phyloP scores from a whole-genome alignment of 768 basidiomycete species.

The Boletus vermiculosoides region DNA sequence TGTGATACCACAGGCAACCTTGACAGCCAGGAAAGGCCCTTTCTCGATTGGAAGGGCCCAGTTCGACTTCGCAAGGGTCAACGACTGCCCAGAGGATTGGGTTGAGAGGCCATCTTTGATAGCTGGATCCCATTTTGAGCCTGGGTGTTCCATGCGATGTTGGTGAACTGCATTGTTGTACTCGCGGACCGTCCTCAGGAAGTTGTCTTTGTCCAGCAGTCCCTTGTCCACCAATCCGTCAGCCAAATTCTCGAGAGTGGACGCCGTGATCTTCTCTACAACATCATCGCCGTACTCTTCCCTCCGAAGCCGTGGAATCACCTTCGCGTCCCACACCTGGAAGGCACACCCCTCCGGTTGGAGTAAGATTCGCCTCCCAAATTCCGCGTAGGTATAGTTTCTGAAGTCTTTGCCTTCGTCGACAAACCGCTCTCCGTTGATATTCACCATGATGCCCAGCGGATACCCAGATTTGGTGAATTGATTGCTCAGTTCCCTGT shows the following conservation, averaged over 20 bases:
- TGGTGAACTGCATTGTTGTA: slow-evolving; percentile 52
- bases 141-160: slow-evolving; percentile 37
- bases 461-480: slow-evolving; percentile 76
- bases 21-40: slow-evolving; percentile 61
- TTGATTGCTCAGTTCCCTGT: slow-evolving; percentile 62
- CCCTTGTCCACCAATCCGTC: slow-evolving; percentile 45
- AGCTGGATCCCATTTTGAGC: slow-evolving; percentile 55
- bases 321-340: slow-evolving; percentile 61
- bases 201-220: slow-evolving; percentile 39
- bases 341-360: slow-evolving; percentile 63
- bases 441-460: slow-evolving; percentile 67
- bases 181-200: slow-evolving; percentile 45
- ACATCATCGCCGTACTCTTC: slow-evolving; percentile 68
- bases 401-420: slow-evolving; percentile 73
- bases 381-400: slow-evolving; percentile 72
- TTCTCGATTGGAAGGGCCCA: slow-evolving; percentile 61
- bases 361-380: slow-evolving; percentile 55
- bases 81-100: slow-evolving; percentile 34
- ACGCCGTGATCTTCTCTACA: slow-evolving; percentile 52
- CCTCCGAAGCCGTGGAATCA: slow-evolving; percentile 43
- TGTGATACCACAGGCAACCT: slow-evolving; percentile 67
- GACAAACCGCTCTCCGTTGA: slow-evolving; percentile 57
- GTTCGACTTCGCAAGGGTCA: slow-evolving; percentile 58
- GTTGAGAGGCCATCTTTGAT: slow-evolving; percentile 63
- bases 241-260: slow-evolving; percentile 49